Evolutionary conservation across 805 yeast genomes (phyloP), one percentile per base, ranked within the genome.

Genomic region (Nakazawaea pomicola): DNA sequence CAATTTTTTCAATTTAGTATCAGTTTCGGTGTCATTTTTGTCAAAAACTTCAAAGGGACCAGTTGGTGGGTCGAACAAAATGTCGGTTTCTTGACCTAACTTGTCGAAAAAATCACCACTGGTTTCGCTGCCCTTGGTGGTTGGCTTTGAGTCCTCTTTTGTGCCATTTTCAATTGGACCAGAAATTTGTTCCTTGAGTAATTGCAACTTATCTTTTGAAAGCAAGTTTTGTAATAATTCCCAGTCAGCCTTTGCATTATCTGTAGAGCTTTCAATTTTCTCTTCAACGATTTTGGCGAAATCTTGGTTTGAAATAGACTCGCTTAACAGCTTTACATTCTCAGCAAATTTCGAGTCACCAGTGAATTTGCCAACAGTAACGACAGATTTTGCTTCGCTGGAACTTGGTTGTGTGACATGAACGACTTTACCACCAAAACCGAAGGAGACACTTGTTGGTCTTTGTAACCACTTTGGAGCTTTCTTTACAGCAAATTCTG

Each of bases 391-490:
- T 3, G 54, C 55, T 16, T 68, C 69, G 36, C 67, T 64, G 39
- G 61, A 62, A 39, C 62, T 67, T 8, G 65, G 41, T 32, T 42
- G 45, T 28, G 59, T 53, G 23, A 82, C 78, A 10, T 69, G 60
- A 4, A 83, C 90, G 30, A 93, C 59, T 63, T 87, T 88, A 40
- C 96, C 95, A 46, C 99, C 99, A 64, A 89, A 91, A 0, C 95
- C 98, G 71, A 95, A 93, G 2, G 78, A 67, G 11, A 83, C 96
- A 36, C 82, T 70, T 4, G 76, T 70, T 10, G 88, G 88, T 49
- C 83, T 72, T 47, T 76, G 76, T 46, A 87, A 74, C 99, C 99
- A 93, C 45, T 68, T 61, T 37, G 99, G 99, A 16, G 97, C 93
- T 63, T 89, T 95, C 47, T 73, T 68, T 23, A 76, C 69, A 30